A percentile compares a stretch with the other conserved stretches of the same genome.
phyloP scores from a whole-genome alignment of 2,329 filamentous ascomycete genomes.

The Phyllachora maydis region DNA sequence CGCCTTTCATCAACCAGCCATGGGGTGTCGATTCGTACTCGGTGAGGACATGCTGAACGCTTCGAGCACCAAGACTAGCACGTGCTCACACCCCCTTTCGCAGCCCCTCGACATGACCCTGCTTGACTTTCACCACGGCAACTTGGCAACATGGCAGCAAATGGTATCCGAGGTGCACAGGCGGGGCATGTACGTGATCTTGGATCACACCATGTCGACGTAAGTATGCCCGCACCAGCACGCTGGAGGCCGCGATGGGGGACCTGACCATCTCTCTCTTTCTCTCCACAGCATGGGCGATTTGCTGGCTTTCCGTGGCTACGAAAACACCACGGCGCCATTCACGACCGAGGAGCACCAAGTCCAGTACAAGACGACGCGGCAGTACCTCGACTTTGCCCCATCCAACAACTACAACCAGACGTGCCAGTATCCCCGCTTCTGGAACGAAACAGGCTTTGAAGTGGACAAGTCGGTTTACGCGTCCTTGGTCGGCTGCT shows the following conservation, averaged over 20 bases:
- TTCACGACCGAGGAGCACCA: constrained; percentile 33
- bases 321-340: constrained; percentile 34
- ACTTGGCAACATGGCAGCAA: constrained; percentile 32
- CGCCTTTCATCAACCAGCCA: constrained; percentile 37
- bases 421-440: constrained; percentile 34
- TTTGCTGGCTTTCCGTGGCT: constrained; percentile 39
- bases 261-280: too few relatives aligned
- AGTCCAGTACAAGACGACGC: constrained; percentile 30
- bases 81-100: constrained; percentile 8
- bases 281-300: constrained; percentile 26
- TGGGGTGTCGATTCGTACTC: constrained; percentile 38
- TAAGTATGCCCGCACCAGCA: constrained; percentile 9
- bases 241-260: not conserved
- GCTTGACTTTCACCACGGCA: constrained; percentile 40
- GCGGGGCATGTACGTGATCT: constrained; percentile 43
- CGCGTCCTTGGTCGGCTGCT: constrained; percentile 32
- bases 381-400: constrained; percentile 35
- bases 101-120: constrained; percentile 35
- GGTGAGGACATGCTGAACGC: constrained; percentile 4
- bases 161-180: constrained; percentile 36
- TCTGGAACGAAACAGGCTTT: constrained; percentile 39
- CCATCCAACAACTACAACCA: constrained; percentile 28
- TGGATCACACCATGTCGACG: constrained; percentile 46
- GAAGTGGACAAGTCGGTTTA: too few relatives aligned
- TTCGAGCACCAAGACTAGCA: constrained; percentile 4